Percentiles rank a stretch among this genome's conserved stretches.
phyloP scores from a whole-genome alignment of 2,329 filamentous ascomycete species.

The Cadophora gregata region DNA sequence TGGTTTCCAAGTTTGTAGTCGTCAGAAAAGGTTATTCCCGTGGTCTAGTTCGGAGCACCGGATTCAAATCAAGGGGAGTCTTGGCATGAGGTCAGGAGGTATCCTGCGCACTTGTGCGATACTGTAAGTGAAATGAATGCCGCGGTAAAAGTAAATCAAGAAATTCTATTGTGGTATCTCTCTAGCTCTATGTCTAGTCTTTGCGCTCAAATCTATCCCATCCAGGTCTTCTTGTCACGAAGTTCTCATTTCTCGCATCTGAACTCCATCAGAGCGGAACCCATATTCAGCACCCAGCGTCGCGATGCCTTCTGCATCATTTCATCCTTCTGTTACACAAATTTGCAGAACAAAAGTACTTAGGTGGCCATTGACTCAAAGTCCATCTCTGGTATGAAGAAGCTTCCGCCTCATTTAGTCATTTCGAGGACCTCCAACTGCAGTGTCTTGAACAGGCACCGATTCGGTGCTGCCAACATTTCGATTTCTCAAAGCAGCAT shows the following conservation, averaged over 20 bases:
- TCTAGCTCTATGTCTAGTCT: constrained; percentile 23
- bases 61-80: background rate
- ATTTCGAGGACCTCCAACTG: constrained; percentile 26
- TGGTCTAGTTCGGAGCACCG: background rate
- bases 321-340: background rate
- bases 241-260: background rate
- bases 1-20: background rate
- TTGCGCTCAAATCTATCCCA: background rate
- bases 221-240: background rate
- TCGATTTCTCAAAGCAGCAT: constrained; percentile 15
- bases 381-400: background rate
- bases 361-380: background rate
- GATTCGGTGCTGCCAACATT: constrained; percentile 19
- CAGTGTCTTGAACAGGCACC: constrained; percentile 16
- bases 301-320: constrained; percentile 4
- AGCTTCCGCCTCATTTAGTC: constrained; percentile 24
- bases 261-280: background rate
- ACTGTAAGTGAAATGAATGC: too few species aligned
- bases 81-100: background rate
- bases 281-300: background rate
- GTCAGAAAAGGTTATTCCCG: background rate
- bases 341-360: background rate
- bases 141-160: background rate
- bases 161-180: constrained; percentile 27
- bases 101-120: background rate